phyloP scores from a whole-genome alignment of 257 asterid species.

The Haberlea rhodopensis region DNA sequence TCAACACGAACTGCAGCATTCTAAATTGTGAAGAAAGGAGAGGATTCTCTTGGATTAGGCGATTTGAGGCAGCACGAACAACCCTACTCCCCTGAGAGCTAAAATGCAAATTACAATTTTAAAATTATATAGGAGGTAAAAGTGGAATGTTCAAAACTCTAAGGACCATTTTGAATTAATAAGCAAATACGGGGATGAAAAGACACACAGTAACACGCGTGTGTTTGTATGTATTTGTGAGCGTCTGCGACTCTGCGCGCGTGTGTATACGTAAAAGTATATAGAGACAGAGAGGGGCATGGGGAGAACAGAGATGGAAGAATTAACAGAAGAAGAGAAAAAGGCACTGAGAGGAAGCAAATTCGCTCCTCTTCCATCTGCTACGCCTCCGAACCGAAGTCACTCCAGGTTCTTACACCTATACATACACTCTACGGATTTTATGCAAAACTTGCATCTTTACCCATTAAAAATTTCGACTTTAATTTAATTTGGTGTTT shows the following conservation, averaged over 20 bases:
- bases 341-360: conserved; percentile 94
- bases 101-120: too few species aligned
- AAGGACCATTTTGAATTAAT: background rate
- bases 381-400: conserved; percentile 36
- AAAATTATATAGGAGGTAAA: background rate
- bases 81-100: too few species aligned
- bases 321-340: conserved; percentile 77
- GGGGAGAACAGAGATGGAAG: conserved; percentile 47
- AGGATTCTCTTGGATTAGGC: too few species aligned
- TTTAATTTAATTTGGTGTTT: conserved; percentile 14
- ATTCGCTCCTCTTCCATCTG: conserved; percentile 90
- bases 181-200: background rate
- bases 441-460: background rate
- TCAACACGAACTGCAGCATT: background rate
- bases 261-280: background rate
- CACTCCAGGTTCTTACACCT: conserved; percentile 51
- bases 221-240: too few species aligned
- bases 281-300: conserved; percentile 8
- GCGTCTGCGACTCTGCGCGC: too few species aligned
- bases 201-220: too few species aligned
- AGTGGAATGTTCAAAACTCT: background rate
- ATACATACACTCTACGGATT: background rate
- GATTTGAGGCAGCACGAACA: too few species aligned
- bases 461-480: background rate
- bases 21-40: too few species aligned